Evolutionary conservation across 2,329 filamentous ascomycete species (phyloP).

Genomic region (Stagonosporopsis chrysanthemi): DNA sequence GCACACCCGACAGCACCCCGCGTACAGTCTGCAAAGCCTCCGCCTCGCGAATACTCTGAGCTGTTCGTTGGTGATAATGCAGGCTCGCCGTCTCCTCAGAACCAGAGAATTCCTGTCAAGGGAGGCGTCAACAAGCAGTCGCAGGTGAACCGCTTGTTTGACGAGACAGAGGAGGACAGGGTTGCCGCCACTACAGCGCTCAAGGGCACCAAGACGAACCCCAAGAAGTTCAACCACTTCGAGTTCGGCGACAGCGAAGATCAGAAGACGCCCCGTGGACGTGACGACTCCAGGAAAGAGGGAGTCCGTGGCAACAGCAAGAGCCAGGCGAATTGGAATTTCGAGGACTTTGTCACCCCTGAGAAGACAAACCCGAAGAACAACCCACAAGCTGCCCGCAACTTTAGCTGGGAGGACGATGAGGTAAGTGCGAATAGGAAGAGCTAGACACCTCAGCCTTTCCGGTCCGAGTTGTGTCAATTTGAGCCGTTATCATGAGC

Average conservation of each 20-base stretch:
- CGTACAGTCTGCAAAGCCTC: constrained; percentile 71
- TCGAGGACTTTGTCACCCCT: constrained; percentile 86
- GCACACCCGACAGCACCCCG: constrained; percentile 66
- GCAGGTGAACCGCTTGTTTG: constrained; percentile 63
- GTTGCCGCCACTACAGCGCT: constrained; percentile 40
- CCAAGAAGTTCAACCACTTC: constrained; percentile 86
- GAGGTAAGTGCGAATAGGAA: constrained; percentile 52
- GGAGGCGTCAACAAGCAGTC: constrained; percentile 60
- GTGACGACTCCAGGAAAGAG: constrained; percentile 35
- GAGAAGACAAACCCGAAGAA: constrained; percentile 73
- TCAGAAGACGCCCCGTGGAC: constrained; percentile 43
- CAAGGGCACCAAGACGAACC: constrained; percentile 68
- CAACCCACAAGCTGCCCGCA: constrained; percentile 73
- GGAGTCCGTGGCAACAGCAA: constrained; percentile 52
- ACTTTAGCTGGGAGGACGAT: constrained; percentile 78
- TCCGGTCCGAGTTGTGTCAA: not conserved
- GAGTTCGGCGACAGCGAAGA: constrained; percentile 73
- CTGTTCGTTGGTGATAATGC: constrained; percentile 66
- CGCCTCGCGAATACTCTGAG: constrained; percentile 71
- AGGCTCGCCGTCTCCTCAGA: constrained; percentile 48
- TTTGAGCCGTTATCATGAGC: not conserved
- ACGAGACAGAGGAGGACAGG: constrained; percentile 59
- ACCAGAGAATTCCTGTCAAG: constrained; percentile 53
- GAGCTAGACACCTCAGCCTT: not conserved
- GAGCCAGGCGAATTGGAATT: constrained; percentile 81